Evolutionary conservation across 2,329 filamentous ascomycete species (phyloP), one percentile per base, ranked within the genome.

Genomic region (Chrysosporium keratinophilum): DNA sequence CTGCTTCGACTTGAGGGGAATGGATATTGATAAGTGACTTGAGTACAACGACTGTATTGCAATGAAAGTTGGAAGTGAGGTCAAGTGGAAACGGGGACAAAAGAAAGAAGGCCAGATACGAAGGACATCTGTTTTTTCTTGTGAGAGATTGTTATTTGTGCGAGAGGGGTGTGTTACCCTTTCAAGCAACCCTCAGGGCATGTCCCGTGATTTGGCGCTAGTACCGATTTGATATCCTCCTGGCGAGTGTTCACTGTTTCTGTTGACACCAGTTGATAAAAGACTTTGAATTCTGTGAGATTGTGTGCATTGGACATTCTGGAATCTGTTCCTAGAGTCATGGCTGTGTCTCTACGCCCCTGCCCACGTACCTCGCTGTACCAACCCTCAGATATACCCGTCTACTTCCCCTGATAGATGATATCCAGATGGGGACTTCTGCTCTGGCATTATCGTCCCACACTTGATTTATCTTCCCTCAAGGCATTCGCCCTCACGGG

Each of bases 151-250:
- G 34, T 12, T 46, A 42, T 46, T 42, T 45, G 50, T 46, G 50
- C 17, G 50, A 40, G 50, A 37, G 10, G 17, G 41, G 44, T 45
- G 28, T 46, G 50, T 52, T 46, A 15, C 42, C 14, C 20, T 45
- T 45, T 52, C 31, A 51, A 39, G 35, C 40, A 19, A 2, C 39
- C 19, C 33, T 34, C 41, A 33, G 12, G 43, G 50, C 34, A 52
- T 50, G 20, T 46, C 50, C 50, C 42, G 50, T 52, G 50, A 52
- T 52, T 31, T 20, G 7, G 20, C 41, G 41, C 50, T 52, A 46
- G 42, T 52, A 40, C 42, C 20, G n/a, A n/a, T 52, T 28, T 52
- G 41, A 12, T 28, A 45, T 39, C n/a, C 12, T 39, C 6, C 43
- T 17, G 31, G 17, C 17, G 31, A 28, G 15, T 49, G 35, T 19